These are phyloP conservation scores for Alternaria gansuensis DNA, from an alignment of 2,329 filamentous ascomycete species.

Conservation along the genomic window DNA sequence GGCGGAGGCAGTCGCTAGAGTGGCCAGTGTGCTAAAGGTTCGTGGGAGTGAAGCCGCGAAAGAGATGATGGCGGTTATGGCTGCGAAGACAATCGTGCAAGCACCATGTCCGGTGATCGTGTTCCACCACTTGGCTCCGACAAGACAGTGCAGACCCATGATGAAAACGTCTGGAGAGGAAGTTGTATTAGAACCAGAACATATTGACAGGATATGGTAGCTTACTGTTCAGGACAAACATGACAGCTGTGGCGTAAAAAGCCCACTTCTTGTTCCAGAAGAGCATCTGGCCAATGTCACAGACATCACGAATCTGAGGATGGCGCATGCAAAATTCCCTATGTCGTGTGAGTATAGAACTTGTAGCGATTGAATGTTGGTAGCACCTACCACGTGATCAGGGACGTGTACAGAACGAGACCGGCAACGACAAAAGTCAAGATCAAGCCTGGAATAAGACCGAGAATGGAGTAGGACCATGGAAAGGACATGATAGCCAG, in stretches of 20 bases:
- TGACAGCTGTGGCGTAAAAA: conserved; percentile 74
- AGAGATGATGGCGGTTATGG: conserved; percentile 77
- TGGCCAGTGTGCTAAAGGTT: conserved; percentile 82
- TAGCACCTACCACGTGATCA: conserved; percentile 66
- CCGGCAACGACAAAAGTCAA: conserved; percentile 80
- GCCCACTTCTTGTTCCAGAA: conserved; percentile 84
- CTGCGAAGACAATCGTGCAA: conserved; percentile 82
- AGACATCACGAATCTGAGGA: conserved; percentile 90
- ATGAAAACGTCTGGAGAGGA: conserved; percentile 27
- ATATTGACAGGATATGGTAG: conserved; percentile 58
- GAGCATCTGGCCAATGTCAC: conserved; percentile 93
- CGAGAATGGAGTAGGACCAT: conserved; percentile 88
- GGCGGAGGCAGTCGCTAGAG: conserved; percentile 80
- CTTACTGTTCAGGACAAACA: conserved; percentile 95
- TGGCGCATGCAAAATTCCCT: conserved; percentile 93
- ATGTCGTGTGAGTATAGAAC: conserved; percentile 17
- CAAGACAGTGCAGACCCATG: conserved; percentile 78
- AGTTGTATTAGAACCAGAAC: not conserved
- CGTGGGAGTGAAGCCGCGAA: conserved; percentile 83
- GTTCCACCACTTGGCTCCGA: conserved; percentile 87
- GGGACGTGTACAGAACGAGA: conserved; percentile 83
- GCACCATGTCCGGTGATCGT: conserved; percentile 78
- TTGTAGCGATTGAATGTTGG: not conserved
- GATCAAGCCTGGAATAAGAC: conserved; percentile 85
- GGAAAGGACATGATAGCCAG: conserved; percentile 95